Conservation (phyloP, 2,329 filamentous ascomycete genomes). For the Xylariaceae sp. region DNA sequence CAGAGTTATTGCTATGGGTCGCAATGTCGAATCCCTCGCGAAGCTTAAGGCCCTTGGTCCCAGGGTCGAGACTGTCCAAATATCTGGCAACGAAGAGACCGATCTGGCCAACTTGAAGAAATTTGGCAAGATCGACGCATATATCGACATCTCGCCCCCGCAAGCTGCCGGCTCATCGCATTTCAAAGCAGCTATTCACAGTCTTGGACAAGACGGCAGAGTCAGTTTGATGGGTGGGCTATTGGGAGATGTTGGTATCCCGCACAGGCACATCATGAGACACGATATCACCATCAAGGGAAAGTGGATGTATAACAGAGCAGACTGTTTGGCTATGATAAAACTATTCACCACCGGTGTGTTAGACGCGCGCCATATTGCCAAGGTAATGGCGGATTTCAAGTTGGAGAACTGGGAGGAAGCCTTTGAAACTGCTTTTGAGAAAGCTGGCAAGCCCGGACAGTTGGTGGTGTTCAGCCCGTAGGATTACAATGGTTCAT, state of each 20-base stretch:
- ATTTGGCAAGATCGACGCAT: constrained; percentile 37
- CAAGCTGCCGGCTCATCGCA: constrained; percentile 35
- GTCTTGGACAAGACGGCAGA: constrained; percentile 32
- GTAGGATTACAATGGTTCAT: background rate
- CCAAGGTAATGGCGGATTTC: constrained; percentile 13
- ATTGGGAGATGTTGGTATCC: constrained; percentile 28
- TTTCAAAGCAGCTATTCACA: constrained; percentile 36
- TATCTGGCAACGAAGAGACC: constrained; percentile 36
- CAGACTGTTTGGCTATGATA: constrained; percentile 28
- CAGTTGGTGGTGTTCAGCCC: constrained; percentile 18
- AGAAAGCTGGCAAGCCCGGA: constrained; percentile 12
- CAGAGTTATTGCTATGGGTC: constrained; percentile 46
- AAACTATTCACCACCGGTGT: constrained; percentile 40
- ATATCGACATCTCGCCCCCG: constrained; percentile 44
- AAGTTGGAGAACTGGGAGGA: constrained; percentile 19
- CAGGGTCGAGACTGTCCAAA: constrained; percentile 36
- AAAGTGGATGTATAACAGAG: constrained; percentile 41
- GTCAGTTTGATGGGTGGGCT: constrained; percentile 29
- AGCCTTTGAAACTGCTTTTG: constrained; percentile 14
- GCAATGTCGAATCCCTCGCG: constrained; percentile 26
- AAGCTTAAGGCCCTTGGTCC: constrained; percentile 27
- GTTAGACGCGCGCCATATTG: constrained; percentile 18
- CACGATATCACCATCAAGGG: constrained; percentile 37
- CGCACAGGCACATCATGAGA: constrained; percentile 30
- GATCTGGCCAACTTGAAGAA: constrained; percentile 25